phyloP scores from a whole-genome alignment of 257 asterid species.

The Solanum virginianum region DNA sequence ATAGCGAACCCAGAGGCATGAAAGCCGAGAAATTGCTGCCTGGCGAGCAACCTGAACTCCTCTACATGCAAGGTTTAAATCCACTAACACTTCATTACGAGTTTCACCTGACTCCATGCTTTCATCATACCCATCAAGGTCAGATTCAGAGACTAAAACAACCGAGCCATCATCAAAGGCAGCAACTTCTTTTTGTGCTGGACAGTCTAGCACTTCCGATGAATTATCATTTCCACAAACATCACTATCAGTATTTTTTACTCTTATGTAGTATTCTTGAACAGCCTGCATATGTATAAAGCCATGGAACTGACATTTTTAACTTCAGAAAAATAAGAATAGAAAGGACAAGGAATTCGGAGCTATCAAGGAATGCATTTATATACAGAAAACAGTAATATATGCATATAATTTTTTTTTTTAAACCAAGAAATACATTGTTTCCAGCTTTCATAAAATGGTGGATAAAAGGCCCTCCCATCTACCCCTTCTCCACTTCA shows the following conservation, averaged over 20 bases:
- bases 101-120: conserved; percentile 7
- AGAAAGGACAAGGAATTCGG: background rate
- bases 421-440: background rate
- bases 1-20: conserved; percentile 58
- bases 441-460: background rate
- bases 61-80: conserved; percentile 42
- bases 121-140: conserved; percentile 83
- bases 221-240: background rate
- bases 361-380: background rate
- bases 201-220: conserved; percentile 6
- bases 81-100: conserved; percentile 13
- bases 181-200: conserved; percentile 13
- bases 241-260: conserved; percentile 17
- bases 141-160: conserved; percentile 63
- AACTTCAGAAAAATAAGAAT: background rate
- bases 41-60: conserved; percentile 66
- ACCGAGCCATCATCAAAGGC: conserved; percentile 58
- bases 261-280: conserved; percentile 39
- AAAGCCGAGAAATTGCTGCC: conserved; percentile 57
- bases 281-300: conserved; percentile 49
- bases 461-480: background rate
- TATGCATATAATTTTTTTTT: background rate
- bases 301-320: background rate
- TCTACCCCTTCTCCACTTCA: background rate
- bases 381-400: background rate